Evolutionary conservation across 208 protist species (phyloP).

Genomic region (Entamoeba histolytica): DNA sequence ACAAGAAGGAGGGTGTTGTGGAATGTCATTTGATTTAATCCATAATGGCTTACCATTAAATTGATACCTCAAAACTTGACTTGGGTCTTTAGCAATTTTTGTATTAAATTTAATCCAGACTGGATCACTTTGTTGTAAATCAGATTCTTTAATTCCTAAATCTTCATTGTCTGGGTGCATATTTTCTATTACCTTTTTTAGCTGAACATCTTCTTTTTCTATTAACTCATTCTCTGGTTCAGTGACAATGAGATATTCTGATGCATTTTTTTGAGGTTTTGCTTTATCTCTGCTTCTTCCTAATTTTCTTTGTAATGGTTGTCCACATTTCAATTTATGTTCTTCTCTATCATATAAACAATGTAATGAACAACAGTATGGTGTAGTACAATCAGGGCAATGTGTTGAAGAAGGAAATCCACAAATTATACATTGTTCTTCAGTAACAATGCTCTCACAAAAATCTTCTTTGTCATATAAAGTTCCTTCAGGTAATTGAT

Average conservation of each 20-base stretch:
- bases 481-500: neutral
- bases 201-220: neutral
- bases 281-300: neutral
- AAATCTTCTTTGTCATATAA: neutral
- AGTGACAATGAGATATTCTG: neutral
- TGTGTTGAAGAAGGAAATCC: neutral
- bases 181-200: neutral
- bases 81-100: neutral
- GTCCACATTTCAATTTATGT: neutral
- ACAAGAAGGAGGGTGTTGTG: neutral
- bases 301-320: neutral
- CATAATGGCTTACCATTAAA: neutral
- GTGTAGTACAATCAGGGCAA: neutral
- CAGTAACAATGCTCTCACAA: neutral
- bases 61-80: neutral
- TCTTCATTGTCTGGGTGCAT: neutral
- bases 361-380: neutral
- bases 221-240: neutral
- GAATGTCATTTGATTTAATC: neutral
- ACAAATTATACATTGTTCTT: neutral
- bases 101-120: neutral
- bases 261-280: neutral
- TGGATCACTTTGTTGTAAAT: neutral
- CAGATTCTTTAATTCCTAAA: neutral
- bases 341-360: neutral